Evolutionary conservation across 1,284 basidiomycete genomes (phyloP).

Genomic region (Flammula alnicola): DNA sequence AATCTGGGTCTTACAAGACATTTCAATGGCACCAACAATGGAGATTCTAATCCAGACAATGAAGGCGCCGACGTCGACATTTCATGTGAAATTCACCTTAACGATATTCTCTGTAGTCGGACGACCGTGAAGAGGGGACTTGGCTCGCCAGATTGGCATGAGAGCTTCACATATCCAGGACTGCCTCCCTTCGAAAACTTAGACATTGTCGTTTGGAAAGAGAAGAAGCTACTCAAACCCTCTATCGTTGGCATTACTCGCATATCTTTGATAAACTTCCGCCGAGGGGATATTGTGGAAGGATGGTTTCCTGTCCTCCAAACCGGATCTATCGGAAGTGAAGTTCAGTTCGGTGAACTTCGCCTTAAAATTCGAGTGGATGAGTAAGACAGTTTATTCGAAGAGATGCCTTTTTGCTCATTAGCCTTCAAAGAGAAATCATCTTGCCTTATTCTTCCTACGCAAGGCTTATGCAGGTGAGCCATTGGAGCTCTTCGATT

Average conservation of each 20-base stretch:
- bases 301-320: slow-evolving; percentile 83
- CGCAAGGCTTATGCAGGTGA: slow-evolving; percentile 55
- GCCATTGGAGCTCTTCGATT: slow-evolving; percentile 20
- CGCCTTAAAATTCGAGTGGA: slow-evolving; percentile 72
- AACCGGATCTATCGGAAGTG: slow-evolving; percentile 47
- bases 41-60: slow-evolving; percentile 42
- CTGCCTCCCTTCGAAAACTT: slow-evolving; percentile 73
- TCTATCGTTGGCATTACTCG: slow-evolving; percentile 61
- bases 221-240: slow-evolving; percentile 66
- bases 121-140: slow-evolving; percentile 73
- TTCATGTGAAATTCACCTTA: slow-evolving; percentile 72
- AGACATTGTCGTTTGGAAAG: slow-evolving; percentile 65
- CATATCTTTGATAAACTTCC: slow-evolving; percentile 71
- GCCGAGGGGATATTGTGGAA: slow-evolving; percentile 72
- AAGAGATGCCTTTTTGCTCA: slow-evolving; percentile 16
- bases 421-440: slow-evolving; percentile 59
- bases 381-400: slow-evolving; percentile 58
- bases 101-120: slow-evolving; percentile 65
- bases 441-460: slow-evolving; percentile 70
- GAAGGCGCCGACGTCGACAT: slow-evolving; percentile 69
- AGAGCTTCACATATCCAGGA: slow-evolving; percentile 73
- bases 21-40: slow-evolving; percentile 25
- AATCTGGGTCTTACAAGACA: slow-evolving; percentile 56
- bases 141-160: slow-evolving; percentile 76
- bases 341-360: slow-evolving; percentile 73